These are phyloP conservation scores for Lecanicillium sp. DNA, from an alignment of 2,329 filamentous ascomycete genomes.

Conservation along the genomic window DNA sequence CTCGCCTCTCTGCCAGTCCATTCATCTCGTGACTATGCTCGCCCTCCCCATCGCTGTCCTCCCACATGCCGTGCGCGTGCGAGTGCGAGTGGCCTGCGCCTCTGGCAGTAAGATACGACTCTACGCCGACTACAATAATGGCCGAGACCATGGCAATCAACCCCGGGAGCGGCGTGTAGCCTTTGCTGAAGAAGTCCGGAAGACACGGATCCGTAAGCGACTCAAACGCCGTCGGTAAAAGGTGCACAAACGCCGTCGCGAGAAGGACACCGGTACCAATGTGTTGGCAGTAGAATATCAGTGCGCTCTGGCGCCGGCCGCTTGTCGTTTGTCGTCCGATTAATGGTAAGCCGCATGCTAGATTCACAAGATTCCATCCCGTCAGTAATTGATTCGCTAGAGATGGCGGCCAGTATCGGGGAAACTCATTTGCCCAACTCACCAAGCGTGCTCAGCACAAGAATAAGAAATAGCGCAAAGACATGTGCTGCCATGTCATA, in stretches of 20 bases:
- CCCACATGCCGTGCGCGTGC: slow-evolving; percentile 37
- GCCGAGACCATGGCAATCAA: slow-evolving; percentile 75
- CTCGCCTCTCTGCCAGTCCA: slow-evolving; percentile 30
- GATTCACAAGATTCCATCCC: neutral
- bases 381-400: slow-evolving; percentile 5
- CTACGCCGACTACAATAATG: slow-evolving; percentile 74
- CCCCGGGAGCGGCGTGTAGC: slow-evolving; percentile 73
- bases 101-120: slow-evolving; percentile 77
- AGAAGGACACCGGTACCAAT: slow-evolving; percentile 81
- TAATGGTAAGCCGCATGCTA: slow-evolving; percentile 59
- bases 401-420: slow-evolving; percentile 10
- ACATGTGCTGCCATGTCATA: slow-evolving; percentile 64
- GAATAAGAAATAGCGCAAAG: slow-evolving; percentile 58
- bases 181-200: slow-evolving; percentile 67
- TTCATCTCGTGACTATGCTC: slow-evolving; percentile 18
- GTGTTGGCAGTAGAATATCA: slow-evolving; percentile 62
- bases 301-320: slow-evolving; percentile 47
- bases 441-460: slow-evolving; percentile 52
- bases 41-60: slow-evolving; percentile 34
- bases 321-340: slow-evolving; percentile 51
- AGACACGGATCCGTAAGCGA: slow-evolving; percentile 64
- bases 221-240: slow-evolving; percentile 59
- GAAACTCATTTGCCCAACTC: too few relatives aligned
- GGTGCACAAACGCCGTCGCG: slow-evolving; percentile 76
- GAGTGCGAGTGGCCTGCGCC: slow-evolving; percentile 55